These are phyloP conservation scores for Fusarium nodosum DNA, from an alignment of 2,329 filamentous ascomycete genomes.

Conservation along the genomic window DNA sequence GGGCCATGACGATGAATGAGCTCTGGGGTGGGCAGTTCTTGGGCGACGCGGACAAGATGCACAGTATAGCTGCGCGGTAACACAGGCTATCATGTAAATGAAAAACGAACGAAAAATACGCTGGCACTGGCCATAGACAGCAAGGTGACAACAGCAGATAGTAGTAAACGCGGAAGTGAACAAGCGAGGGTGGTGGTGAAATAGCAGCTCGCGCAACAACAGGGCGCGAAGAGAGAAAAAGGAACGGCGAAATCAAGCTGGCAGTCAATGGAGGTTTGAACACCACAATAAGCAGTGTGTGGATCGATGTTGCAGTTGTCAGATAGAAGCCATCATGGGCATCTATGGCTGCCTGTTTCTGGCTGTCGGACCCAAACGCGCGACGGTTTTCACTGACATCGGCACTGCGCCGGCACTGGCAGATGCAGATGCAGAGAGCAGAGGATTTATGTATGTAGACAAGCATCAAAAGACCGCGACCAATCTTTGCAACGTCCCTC, in stretches of 20 bases:
- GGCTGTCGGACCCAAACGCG: slow-evolving; percentile 42
- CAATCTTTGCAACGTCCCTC: slow-evolving; percentile 35
- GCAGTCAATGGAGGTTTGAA: neutral
- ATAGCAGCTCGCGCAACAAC: slow-evolving; percentile 12
- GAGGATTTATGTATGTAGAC: slow-evolving; percentile 8
- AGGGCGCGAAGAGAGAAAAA: neutral
- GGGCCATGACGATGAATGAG: slow-evolving; percentile 37
- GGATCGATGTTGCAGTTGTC: slow-evolving; percentile 12
- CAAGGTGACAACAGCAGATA: slow-evolving; percentile 5
- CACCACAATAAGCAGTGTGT: neutral
- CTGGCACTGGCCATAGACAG: slow-evolving; percentile 17
- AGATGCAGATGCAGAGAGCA: slow-evolving; percentile 8
- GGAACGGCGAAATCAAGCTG: neutral
- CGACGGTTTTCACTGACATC: slow-evolving; percentile 24
- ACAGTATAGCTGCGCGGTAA: slow-evolving; percentile 21
- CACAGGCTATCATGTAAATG: slow-evolving; percentile 13
- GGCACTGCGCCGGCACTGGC: slow-evolving; percentile 24
- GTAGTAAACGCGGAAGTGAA: slow-evolving; percentile 4
- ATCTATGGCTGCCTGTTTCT: slow-evolving; percentile 24
- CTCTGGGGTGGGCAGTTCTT: slow-evolving; percentile 5
- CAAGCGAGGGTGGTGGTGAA: slow-evolving; percentile 14
- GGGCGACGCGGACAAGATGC: slow-evolving; percentile 13
- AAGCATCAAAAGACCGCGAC: slow-evolving; percentile 20
- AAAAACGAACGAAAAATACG: slow-evolving; percentile 5
- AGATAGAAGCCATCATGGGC: slow-evolving; percentile 29